Conservation (phyloP, 352 stramenopile genomes). For the Lagenidium giganteum region DNA sequence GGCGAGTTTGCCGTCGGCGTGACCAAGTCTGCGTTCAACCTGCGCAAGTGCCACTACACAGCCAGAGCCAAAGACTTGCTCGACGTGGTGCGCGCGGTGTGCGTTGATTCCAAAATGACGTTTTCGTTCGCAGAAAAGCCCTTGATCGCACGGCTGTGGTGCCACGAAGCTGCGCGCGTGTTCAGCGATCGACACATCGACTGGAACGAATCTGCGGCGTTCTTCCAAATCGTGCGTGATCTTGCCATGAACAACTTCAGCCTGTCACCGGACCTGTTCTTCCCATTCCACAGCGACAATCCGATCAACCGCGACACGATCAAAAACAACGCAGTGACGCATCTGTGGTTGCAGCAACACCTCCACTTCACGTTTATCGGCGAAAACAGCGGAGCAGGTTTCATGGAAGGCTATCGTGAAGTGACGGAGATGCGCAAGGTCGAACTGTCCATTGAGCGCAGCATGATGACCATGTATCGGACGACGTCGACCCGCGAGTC, state of each 20-base stretch:
- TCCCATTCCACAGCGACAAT: slow-evolving; percentile 8
- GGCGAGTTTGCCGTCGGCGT: too few species aligned
- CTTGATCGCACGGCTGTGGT: slow-evolving; percentile 54
- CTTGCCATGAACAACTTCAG: slow-evolving; percentile 38
- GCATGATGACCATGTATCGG: slow-evolving; percentile 50
- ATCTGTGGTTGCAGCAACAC: slow-evolving; percentile 40
- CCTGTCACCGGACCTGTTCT: slow-evolving; percentile 33
- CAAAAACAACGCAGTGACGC: slow-evolving; percentile 15
- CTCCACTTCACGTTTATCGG: slow-evolving; percentile 54
- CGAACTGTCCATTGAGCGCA: slow-evolving; percentile 44
- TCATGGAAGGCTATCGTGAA: slow-evolving; percentile 52
- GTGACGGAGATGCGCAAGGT: slow-evolving; percentile 46
- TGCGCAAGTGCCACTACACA: slow-evolving; percentile 49
- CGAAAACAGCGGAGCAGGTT: slow-evolving; percentile 27
- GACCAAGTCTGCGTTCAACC: slow-evolving; percentile 21
- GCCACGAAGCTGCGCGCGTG: slow-evolving; percentile 53
- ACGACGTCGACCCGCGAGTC: slow-evolving; percentile 21
- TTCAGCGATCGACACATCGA: slow-evolving; percentile 50
- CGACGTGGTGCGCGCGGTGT: slow-evolving; percentile 37
- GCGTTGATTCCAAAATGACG: slow-evolving; percentile 24
- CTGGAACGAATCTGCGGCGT: slow-evolving; percentile 18
- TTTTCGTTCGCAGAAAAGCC: slow-evolving; percentile 40
- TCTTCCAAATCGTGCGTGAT: slow-evolving; percentile 43
- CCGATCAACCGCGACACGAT: slow-evolving; percentile 7
- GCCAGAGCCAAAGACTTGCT: slow-evolving; percentile 36